Evolutionary conservation across 257 asterid species (phyloP), one percentile per base, ranked within the genome.

Genomic region (Osmanthus fragrans): DNA sequence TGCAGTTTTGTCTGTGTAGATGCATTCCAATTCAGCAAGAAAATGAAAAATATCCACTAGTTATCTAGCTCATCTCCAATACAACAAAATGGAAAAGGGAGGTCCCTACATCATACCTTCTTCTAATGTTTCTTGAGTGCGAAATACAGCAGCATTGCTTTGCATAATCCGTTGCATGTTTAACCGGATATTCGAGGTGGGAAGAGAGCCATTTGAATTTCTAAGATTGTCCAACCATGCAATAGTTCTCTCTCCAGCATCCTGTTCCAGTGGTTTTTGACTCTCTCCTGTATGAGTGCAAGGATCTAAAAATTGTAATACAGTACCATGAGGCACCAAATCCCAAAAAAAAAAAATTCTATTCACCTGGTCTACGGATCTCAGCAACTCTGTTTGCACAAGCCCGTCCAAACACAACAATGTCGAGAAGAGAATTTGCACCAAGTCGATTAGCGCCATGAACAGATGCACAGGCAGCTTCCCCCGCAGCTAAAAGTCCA

Each of bases 401-500:
- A 72, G 99, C 98, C 74, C 99, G 93, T 13, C 99, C 99, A 85
- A 95, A 95, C 63, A 95, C 99, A 73, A 95, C 98, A 87, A 95
- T 93, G 84, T 95, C 98, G 16, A 95, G 96, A 81, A 95, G 99
- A 70, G 99, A 95, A 87, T 95, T 95, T 70, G 99, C 98, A 80
- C 99, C 99, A 74, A 95, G 99, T 72, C 98, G 90, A 84, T 95
- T 95, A 85, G 99, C 98, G 18, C 99, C 99, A 34, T 95, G 99
- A 79, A 95, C 99, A 33, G 99, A 95, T 73, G 98, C 99, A 81
- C 99, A 93, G 64, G 99, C 96, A 77, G 99, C 98, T 84, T 95
- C 99, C 65, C 99, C 99, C 82, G 98, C 98, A 86, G 99, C 99
- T 87, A 91, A 89, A 51, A 95, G 87, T 39, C 99, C 99, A 66